Evolutionary conservation across 768 basidiomycete genomes (phyloP).

Genomic region (Fomitopsis serialis): DNA sequence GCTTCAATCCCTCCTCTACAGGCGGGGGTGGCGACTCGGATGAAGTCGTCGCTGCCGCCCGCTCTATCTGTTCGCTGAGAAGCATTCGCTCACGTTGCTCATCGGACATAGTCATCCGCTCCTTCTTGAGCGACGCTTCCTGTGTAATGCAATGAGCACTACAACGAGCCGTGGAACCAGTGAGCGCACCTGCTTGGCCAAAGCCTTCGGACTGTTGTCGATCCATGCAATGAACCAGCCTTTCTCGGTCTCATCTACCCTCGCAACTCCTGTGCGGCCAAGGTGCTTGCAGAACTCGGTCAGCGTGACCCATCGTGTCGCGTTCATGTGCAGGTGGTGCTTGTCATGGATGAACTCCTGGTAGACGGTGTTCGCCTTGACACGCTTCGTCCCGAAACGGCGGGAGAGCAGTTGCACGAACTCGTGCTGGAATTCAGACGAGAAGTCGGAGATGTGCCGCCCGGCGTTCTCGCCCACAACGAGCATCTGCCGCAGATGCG

Average conservation of each 20-base stretch:
- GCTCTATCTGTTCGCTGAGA: slow-evolving; percentile 90
- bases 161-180: neutral
- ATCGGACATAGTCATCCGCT: slow-evolving; percentile 85
- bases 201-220: slow-evolving; percentile 90
- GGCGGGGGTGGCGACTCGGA: slow-evolving; percentile 26
- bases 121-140: slow-evolving; percentile 88
- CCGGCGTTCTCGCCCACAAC: slow-evolving; percentile 94
- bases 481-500: slow-evolving; percentile 95
- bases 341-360: slow-evolving; percentile 98
- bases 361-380: slow-evolving; percentile 91
- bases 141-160: slow-evolving; percentile 21
- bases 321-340: slow-evolving; percentile 94
- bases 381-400: slow-evolving; percentile 93
- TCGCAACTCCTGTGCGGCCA: slow-evolving; percentile 77
- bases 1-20: slow-evolving; percentile 58
- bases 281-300: slow-evolving; percentile 93
- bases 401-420: slow-evolving; percentile 89
- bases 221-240: slow-evolving; percentile 98
- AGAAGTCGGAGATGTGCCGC: slow-evolving; percentile 88
- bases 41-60: slow-evolving; percentile 51
- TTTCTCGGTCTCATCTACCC: slow-evolving; percentile 98
- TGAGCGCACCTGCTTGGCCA: slow-evolving; percentile 74
- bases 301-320: slow-evolving; percentile 95
- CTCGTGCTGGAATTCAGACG: slow-evolving; percentile 81
- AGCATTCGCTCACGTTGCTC: slow-evolving; percentile 90